These are phyloP conservation scores for Ambrosiella beaveri DNA, from an alignment of 2,329 filamentous ascomycete genomes.

Conservation along the genomic window DNA sequence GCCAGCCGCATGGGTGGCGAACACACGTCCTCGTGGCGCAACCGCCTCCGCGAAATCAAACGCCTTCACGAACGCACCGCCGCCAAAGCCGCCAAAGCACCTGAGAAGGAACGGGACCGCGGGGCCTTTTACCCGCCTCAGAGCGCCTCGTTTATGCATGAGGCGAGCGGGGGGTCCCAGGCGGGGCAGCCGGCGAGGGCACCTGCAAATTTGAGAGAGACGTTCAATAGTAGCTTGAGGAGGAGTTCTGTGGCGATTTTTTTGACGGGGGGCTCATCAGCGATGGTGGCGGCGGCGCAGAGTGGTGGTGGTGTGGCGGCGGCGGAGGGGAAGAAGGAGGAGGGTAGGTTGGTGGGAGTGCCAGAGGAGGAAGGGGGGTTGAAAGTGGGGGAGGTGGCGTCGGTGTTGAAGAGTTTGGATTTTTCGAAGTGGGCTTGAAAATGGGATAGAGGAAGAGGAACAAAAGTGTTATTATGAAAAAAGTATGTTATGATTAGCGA, in stretches of 20 bases:
- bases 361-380: constrained; percentile 39
- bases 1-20: constrained; percentile 58
- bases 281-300: constrained; percentile 11
- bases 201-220: constrained; percentile 36
- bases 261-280: constrained; percentile 26
- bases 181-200: constrained; percentile 14
- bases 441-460: background rate
- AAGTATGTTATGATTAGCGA: no score
- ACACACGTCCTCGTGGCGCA: constrained; percentile 78
- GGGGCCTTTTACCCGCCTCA: constrained; percentile 16
- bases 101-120: background rate
- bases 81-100: constrained; percentile 20
- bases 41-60: constrained; percentile 69
- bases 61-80: constrained; percentile 55
- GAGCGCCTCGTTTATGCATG: constrained; percentile 12
- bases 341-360: constrained; percentile 17
- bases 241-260: constrained; percentile 50
- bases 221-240: constrained; percentile 39
- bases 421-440: constrained; percentile 32
- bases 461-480: background rate
- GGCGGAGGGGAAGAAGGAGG: constrained; percentile 17
- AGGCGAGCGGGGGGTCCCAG: background rate
- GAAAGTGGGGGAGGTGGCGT: constrained; percentile 13
- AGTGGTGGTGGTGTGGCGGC: constrained; percentile 39
- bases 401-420: constrained; percentile 30